A percentile compares a stretch with the other conserved stretches of the same genome.
These are phyloP conservation scores for Diaporthe vexans DNA, from an alignment of 2,329 filamentous ascomycete genomes.

Conservation along the genomic window DNA sequence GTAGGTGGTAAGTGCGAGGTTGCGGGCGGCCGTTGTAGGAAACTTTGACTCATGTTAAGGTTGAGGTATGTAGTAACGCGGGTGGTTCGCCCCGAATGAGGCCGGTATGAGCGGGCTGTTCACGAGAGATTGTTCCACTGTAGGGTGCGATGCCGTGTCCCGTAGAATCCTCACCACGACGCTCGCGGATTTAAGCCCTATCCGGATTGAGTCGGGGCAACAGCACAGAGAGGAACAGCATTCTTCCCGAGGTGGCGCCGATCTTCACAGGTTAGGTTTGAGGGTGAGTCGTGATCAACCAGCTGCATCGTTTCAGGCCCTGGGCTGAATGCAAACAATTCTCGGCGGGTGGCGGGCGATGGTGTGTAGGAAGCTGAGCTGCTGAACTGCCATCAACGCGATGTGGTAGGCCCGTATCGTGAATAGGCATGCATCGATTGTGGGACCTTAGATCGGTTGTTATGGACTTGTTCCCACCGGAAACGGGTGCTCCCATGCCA, in stretches of 20 bases:
- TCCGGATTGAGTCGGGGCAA: no score
- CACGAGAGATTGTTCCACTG: no score
- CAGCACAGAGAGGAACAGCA: no score
- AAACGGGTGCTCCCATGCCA: constrained; percentile 23
- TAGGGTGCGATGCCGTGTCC: no score
- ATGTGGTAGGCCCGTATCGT: neutral
- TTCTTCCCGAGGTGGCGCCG: neutral
- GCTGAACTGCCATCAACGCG: neutral
- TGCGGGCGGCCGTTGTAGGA: neutral
- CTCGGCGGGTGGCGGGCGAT: neutral
- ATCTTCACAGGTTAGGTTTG: neutral
- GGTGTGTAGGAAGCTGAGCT: neutral
- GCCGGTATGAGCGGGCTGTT: neutral
- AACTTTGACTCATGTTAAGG: constrained; percentile 7
- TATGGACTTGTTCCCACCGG: neutral
- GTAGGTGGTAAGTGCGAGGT: neutral
- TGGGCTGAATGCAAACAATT: neutral
- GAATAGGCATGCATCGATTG: neutral
- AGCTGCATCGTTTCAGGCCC: constrained; percentile 2
- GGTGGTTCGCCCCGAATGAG: neutral
- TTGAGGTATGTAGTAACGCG: neutral
- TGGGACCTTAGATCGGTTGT: neutral
- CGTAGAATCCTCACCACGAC: no score
- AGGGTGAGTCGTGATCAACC: constrained; percentile 1
- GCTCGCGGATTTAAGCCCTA: no score